Evolutionary conservation across 1,284 basidiomycete species (phyloP).

Genomic region (Trichosporon sp.): DNA sequence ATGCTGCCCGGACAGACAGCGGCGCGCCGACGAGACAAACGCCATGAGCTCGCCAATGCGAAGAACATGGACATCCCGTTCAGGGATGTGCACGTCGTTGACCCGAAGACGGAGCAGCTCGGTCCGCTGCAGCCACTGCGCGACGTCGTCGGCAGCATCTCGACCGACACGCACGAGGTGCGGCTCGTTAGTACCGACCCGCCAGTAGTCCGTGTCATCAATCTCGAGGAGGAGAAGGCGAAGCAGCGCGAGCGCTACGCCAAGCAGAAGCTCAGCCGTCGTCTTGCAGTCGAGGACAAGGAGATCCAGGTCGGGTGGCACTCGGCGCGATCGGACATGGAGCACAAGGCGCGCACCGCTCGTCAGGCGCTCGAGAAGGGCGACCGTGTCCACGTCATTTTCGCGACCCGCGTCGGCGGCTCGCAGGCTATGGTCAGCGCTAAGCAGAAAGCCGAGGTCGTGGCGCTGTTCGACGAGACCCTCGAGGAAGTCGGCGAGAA

Average conservation of each 20-base stretch:
- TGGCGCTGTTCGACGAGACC: conserved; percentile 59
- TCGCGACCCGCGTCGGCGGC: conserved; percentile 28
- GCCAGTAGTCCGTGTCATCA: conserved; percentile 39
- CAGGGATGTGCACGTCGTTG: conserved; percentile 35
- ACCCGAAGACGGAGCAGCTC: conserved; percentile 21
- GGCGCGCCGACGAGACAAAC: neutral
- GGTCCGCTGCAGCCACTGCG: conserved; percentile 18
- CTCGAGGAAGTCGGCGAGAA: conserved; percentile 70
- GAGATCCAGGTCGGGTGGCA: conserved; percentile 45
- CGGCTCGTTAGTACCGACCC: conserved; percentile 27
- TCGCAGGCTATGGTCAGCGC: conserved; percentile 13
- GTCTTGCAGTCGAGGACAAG: conserved; percentile 36
- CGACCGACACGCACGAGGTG: conserved; percentile 23
- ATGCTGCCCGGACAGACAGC: neutral
- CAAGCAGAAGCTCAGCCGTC: conserved; percentile 22
- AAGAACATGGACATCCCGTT: conserved; percentile 30
- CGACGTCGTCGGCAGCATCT: conserved; percentile 19
- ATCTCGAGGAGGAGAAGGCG: conserved; percentile 24
- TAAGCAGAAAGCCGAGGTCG: conserved; percentile 50
- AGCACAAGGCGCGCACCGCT: conserved; percentile 35
- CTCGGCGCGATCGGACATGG: conserved; percentile 34
- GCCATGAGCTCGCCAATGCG: neutral
- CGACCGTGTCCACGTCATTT: conserved; percentile 41
- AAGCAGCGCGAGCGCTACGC: conserved; percentile 25
- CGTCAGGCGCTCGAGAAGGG: conserved; percentile 33